Evolutionary conservation across 2,329 filamentous ascomycete genomes (phyloP).

Genomic region (Calonectria montana): DNA sequence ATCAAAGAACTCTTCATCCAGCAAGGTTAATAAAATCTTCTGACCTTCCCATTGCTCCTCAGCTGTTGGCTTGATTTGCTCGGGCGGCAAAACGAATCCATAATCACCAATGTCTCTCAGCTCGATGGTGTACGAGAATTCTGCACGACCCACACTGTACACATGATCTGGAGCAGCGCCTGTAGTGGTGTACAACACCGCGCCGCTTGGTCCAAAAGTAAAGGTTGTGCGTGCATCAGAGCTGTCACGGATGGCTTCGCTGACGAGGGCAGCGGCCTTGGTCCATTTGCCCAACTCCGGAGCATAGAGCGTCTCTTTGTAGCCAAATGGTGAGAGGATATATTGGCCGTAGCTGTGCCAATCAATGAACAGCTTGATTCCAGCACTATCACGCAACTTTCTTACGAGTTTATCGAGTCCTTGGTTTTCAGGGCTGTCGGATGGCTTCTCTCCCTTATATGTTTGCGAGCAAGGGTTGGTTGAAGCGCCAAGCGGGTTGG

Average conservation of each 20-base stretch:
- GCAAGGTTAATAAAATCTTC: not conserved
- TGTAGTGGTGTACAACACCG: not conserved
- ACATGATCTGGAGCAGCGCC: not conserved
- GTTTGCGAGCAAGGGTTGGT: not conserved
- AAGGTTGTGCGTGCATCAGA: not conserved
- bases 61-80: not conserved
- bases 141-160: not conserved
- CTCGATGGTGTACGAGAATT: not conserved
- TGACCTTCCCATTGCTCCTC: not conserved
- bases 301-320: not conserved
- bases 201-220: not conserved
- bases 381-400: not conserved
- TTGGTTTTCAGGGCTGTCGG: not conserved
- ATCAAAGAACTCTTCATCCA: not conserved
- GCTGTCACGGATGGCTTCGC: not conserved
- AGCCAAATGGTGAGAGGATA: not conserved
- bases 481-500: not conserved
- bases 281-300: not conserved
- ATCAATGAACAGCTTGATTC: not conserved
- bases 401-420: not conserved
- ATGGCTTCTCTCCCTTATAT: not conserved
- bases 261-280: not conserved
- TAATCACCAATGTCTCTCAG: not conserved
- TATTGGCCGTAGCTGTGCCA: not conserved
- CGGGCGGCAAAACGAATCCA: not conserved